Evolutionary conservation across 1,139 yeast genomes (phyloP).

Genomic region (Yamadazyma triangularis): DNA sequence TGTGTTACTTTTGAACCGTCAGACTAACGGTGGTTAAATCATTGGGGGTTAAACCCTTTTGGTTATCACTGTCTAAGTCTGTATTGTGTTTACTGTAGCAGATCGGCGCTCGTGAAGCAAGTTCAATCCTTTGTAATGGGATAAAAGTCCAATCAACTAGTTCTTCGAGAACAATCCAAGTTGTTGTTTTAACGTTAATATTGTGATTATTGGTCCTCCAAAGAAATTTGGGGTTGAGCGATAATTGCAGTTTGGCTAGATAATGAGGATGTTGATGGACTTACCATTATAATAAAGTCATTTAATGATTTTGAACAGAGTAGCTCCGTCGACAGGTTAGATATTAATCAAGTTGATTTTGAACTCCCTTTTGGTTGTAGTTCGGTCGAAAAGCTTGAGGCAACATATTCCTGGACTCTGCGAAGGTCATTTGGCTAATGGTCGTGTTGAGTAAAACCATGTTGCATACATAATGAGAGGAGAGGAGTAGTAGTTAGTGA

Average conservation of each 20-base stretch:
- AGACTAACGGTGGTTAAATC: slow-evolving; percentile 24
- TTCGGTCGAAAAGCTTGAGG: slow-evolving; percentile 52
- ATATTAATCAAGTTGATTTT: slow-evolving; percentile 58
- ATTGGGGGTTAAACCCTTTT: no score
- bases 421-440: slow-evolving; percentile 73
- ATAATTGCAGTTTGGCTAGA: slow-evolving; percentile 9
- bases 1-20: slow-evolving; percentile 48
- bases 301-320: slow-evolving; percentile 60
- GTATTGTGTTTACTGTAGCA: slow-evolving; percentile 40
- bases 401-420: slow-evolving; percentile 93
- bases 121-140: slow-evolving; percentile 20
- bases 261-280: slow-evolving; percentile 3
- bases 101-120: slow-evolving; percentile 72
- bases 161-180: slow-evolving; percentile 1
- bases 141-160: not conserved
- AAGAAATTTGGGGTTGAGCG: slow-evolving; percentile 50
- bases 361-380: slow-evolving; percentile 62
- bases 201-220: slow-evolving; percentile 40
- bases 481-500: no score
- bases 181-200: slow-evolving; percentile 23
- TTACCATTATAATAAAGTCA: no score
- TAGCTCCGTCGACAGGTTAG: slow-evolving; percentile 87
- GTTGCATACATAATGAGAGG: slow-evolving; percentile 84
- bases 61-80: slow-evolving; percentile 27
- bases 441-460: slow-evolving; percentile 92